These are phyloP conservation scores for Lentinula sp. DNA, from an alignment of 768 basidiomycete genomes.

Conservation along the genomic window DNA sequence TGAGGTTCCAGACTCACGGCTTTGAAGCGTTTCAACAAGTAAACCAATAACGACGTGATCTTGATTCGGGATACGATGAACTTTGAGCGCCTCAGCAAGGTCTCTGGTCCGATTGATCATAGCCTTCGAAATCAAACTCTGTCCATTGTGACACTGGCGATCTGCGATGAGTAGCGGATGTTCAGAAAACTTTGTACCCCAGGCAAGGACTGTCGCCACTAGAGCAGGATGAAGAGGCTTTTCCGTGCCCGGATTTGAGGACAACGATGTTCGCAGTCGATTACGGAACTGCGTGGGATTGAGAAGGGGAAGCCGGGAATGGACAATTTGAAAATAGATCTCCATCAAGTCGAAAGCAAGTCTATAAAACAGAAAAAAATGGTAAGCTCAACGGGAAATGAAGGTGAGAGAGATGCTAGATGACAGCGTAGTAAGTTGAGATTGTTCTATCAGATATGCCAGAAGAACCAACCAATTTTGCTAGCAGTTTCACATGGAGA, in stretches of 20 bases:
- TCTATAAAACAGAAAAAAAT: conserved; percentile 34
- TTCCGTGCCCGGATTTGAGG: conserved; percentile 24
- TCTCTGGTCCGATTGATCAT: conserved; percentile 79
- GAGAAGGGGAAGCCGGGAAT: conserved; percentile 82
- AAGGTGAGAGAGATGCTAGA: conserved; percentile 13
- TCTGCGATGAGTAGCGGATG: conserved; percentile 80
- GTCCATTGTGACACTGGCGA: conserved; percentile 59
- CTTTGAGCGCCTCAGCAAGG: conserved; percentile 81
- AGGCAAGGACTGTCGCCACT: conserved; percentile 82
- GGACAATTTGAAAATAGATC: conserved; percentile 91
- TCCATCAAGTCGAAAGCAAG: conserved; percentile 91
- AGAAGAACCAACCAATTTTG: conserved; percentile 18
- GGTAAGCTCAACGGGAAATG: conserved; percentile 17
- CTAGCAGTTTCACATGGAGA: conserved; percentile 24
- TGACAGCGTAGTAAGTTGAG: conserved; percentile 8
- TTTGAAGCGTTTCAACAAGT: conserved; percentile 79
- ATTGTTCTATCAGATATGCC: conserved; percentile 14
- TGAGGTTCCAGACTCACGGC: conserved; percentile 53
- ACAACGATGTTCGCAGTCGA: conserved; percentile 47
- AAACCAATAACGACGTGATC: conserved; percentile 82
- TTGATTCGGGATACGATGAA: conserved; percentile 70
- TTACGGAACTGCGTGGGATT: conserved; percentile 78
- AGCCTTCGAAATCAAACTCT: conserved; percentile 73
- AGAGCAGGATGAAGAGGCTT: conserved; percentile 63
- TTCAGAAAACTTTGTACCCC: conserved; percentile 93